Evolutionary conservation across 345 rosid species (phyloP), one percentile per base, ranked within the genome.

Genomic region (Hibiscus syriacus): DNA sequence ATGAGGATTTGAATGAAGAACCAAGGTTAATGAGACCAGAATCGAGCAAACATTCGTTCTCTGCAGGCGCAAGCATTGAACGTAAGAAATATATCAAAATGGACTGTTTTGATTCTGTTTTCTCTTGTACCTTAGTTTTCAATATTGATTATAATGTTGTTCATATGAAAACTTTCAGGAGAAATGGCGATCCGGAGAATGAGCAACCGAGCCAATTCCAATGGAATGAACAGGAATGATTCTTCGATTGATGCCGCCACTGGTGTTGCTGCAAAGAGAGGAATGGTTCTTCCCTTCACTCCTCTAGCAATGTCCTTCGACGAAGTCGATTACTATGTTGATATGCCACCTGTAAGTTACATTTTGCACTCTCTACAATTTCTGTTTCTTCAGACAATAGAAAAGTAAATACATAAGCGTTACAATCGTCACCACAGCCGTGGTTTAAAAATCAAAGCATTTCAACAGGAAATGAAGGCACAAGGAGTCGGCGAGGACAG

Each of bases 391-490:
- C 34, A 26, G 26, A 55, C n/a, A n/a, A n/a, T n/a, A n/a, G n/a
- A n/a, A n/a, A n/a, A n/a, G n/a, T n/a, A n/a, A n/a, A n/a, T n/a
- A n/a, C n/a, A 26, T 14, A 32, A 36, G 38, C 39, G 5, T 34
- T 20, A n/a, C 16, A 45, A 22, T 23, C 14, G 16, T 16, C 49
- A 30, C 43, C 41, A 9, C n/a, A 38, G 52, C 55, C 63, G 55
- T 39, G 48, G 20, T 69, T 39, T 55, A 41, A 22, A 14, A 26
- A 0, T 56, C 29, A n/a, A 26, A 39, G 64, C 6, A 25, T 25
- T 70, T 13, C 41, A 58, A 72, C 76, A 93, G 98, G 98, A 87
- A 80, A 90, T 90, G 97, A 93, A 78, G 60, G 87, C 80, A 6
- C 90, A 93, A 78, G 98, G 92, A 45, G 85, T 90, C 32, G 14